phyloP scores from a whole-genome alignment of 202 grass and related monocot species.

The Alloteropsis angusta region DNA sequence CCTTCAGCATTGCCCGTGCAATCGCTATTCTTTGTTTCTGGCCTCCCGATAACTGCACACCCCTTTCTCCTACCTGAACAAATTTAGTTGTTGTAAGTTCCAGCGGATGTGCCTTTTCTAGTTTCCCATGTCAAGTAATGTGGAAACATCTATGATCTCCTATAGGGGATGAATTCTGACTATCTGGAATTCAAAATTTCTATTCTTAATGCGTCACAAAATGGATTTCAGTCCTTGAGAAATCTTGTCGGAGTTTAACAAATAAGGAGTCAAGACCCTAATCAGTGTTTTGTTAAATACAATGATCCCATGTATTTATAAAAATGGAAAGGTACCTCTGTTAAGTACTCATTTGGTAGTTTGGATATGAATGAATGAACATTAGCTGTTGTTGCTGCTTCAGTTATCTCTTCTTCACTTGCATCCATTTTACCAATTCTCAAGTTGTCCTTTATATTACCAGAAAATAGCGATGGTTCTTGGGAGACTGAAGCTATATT shows the following conservation, averaged over 20 bases:
- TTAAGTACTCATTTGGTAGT: slow-evolving; percentile 44
- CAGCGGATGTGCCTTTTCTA: neutral
- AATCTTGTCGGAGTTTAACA: neutral
- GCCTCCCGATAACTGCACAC: slow-evolving; percentile 54
- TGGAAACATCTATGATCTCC: neutral
- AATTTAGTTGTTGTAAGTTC: neutral
- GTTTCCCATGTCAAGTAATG: neutral
- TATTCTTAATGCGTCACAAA: neutral
- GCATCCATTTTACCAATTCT: slow-evolving; percentile 43
- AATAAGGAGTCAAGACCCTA: neutral
- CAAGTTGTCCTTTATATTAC: slow-evolving; percentile 57
- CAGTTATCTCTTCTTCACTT: slow-evolving; percentile 43
- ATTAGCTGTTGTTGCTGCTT: slow-evolving; percentile 47
- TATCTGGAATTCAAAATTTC: neutral
- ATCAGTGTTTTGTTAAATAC: neutral
- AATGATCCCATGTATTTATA: neutral
- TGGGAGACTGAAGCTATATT: slow-evolving; percentile 59
- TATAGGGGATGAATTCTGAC: neutral
- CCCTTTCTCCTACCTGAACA: slow-evolving; percentile 48
- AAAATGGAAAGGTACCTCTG: slow-evolving; percentile 30
- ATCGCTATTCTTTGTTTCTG: slow-evolving; percentile 71
- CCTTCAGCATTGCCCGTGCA: slow-evolving; percentile 53
- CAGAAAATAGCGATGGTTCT: slow-evolving; percentile 58
- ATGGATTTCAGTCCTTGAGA: neutral
- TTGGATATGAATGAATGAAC: slow-evolving; percentile 47